Evolutionary conservation across 2,329 filamentous ascomycete species (phyloP), one percentile per base, ranked within the genome.

Genomic region (Exserohilum rostratum): DNA sequence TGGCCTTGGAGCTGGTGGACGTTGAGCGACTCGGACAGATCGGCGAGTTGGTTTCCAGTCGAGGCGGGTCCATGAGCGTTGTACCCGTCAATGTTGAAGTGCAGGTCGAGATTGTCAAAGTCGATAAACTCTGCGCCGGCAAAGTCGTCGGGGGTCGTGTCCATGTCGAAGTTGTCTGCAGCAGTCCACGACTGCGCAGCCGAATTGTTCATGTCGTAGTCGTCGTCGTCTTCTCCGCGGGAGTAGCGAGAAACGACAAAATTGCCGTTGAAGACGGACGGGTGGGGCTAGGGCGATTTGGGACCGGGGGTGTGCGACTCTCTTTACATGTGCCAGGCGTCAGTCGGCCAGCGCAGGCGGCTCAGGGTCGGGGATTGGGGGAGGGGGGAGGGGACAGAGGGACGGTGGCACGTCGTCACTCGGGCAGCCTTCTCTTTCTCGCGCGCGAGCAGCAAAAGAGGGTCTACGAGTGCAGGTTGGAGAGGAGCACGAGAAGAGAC

Each of bases 111-210:
- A 54, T 65, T 60, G 55, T 69, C 70, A 44, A 74, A 68, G 63
- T 79, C 76, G 61, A 80, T 60, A 53, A 57, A 51, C 62, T 80
- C 75, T 40, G 80, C 70, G 54, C 74, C 76, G 53, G 68, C 71
- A 49, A 80, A 76, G 56, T 79, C 76, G 33, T 79, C 71, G 27
- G 76, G 70, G 31, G 74, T 66, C 33, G 71, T 64, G 55, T 74
- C 73, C 77, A 80, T 77, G 55, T 71, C 62, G 56, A 77, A 72
- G 20, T 71, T 72, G 53, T 78, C 76, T 30, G 65, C 64, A 31
- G 65, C 62, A 55, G 66, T 71, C 79, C 78, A 80, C 59, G 73
- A 57, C 57, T 71, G 64, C 29, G 62, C 55, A 43, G 59, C 63
- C 31, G 65, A 58, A 58, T 66, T 65, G 67, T 73, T 65, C 72